Evolutionary conservation across 352 stramenopile species (phyloP).

Genomic region (Globisporangium yorkense): DNA sequence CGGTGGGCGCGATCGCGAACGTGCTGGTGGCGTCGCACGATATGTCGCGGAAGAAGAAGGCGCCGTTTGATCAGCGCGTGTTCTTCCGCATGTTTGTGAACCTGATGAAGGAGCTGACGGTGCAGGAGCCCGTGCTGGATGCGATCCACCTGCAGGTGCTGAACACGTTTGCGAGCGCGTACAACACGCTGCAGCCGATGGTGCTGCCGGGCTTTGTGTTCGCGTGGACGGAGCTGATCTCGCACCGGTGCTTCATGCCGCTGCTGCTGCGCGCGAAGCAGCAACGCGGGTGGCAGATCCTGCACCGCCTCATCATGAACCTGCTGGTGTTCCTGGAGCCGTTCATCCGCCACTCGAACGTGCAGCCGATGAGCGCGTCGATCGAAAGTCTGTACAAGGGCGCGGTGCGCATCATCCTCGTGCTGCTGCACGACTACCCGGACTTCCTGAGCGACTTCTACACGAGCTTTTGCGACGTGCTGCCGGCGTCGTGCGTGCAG

Average conservation of each 20-base stretch:
- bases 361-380: conserved; percentile 81
- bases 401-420: conserved; percentile 95
- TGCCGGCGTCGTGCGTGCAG: conserved; percentile 96
- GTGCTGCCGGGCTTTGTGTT: conserved; percentile 97
- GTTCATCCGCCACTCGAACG: conserved; percentile 88
- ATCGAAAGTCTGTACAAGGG: conserved; percentile 97
- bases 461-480: conserved; percentile 97
- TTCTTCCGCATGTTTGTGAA: conserved; percentile 99
- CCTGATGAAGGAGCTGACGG: conserved; percentile 96
- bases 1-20: conserved; percentile 92
- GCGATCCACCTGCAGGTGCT: conserved; percentile 93
- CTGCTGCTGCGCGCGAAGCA: conserved; percentile 92
- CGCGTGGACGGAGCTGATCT: conserved; percentile 98
- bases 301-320: conserved; percentile 97
- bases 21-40: conserved; percentile 89
- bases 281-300: conserved; percentile 95
- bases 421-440: conserved; percentile 98
- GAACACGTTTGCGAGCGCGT: conserved; percentile 95
- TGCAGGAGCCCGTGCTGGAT: conserved; percentile 91
- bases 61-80: conserved; percentile 94
- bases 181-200: conserved; percentile 96
- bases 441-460: conserved; percentile 98
- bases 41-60: conserved; percentile 78
- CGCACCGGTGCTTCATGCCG: conserved; percentile 98
- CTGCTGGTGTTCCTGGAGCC: conserved; percentile 98